Evolutionary conservation across 2,329 filamentous ascomycete genomes (phyloP).

Genomic region (Cryoendolithus antarcticus): DNA sequence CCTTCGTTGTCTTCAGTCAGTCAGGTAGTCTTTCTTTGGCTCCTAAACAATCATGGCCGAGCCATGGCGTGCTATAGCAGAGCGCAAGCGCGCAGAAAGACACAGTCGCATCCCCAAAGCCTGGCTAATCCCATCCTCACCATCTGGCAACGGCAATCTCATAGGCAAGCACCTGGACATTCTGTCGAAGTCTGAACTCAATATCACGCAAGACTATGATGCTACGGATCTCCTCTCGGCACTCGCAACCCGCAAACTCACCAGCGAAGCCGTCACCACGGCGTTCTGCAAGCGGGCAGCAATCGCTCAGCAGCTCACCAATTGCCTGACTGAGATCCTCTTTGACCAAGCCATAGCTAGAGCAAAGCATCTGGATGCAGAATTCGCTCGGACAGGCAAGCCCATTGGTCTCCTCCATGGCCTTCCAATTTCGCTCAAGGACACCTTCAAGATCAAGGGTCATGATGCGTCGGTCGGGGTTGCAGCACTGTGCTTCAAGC

Average conservation of each 20-base stretch:
- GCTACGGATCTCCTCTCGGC: conserved; percentile 27
- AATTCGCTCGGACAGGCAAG: conserved; percentile 23
- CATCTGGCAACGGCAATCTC: conserved; percentile 34
- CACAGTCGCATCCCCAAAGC: conserved; percentile 28
- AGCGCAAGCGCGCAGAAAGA: conserved; percentile 32
- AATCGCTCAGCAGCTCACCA: conserved; percentile 34
- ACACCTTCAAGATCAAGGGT: conserved; percentile 24
- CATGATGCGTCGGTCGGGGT: conserved; percentile 30
- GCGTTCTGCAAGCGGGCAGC: conserved; percentile 38
- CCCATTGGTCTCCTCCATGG: conserved; percentile 35
- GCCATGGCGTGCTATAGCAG: conserved; percentile 29
- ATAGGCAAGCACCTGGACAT: conserved; percentile 16
- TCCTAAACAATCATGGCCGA: neutral
- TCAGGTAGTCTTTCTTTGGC: too few species aligned
- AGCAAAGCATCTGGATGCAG: conserved; percentile 29
- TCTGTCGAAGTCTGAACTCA: conserved; percentile 37
- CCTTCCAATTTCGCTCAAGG: conserved; percentile 25
- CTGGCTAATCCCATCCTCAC: conserved; percentile 30
- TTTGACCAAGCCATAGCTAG: conserved; percentile 25
- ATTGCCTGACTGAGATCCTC: conserved; percentile 34
- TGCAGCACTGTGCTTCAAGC: conserved; percentile 31
- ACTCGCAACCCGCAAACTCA: conserved; percentile 24
- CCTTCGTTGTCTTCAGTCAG: too few species aligned
- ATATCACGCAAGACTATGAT: conserved; percentile 44
- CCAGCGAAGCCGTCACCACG: conserved; percentile 24